Conservation (phyloP, 495 filamentous ascomycete genomes). For the Hypoxylon rickii region DNA sequence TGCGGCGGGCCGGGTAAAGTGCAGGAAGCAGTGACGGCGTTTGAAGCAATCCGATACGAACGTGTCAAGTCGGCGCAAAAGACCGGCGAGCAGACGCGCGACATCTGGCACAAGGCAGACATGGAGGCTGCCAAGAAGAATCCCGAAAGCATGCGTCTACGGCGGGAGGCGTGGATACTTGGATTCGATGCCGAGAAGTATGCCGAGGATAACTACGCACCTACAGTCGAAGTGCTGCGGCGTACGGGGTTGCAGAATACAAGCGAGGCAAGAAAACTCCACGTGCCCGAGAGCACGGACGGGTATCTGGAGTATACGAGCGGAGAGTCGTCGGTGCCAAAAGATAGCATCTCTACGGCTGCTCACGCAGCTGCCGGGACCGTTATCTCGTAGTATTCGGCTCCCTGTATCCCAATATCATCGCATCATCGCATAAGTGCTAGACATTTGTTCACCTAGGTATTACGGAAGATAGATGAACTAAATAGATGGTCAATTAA, state of each 20-base stretch:
- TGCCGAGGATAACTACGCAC: conserved; percentile 40
- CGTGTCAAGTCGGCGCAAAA: conserved; percentile 61
- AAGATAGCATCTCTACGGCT: conserved; percentile 2
- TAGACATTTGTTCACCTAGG: too few species aligned
- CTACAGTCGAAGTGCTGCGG: conserved; percentile 25
- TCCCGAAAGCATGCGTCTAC: conserved; percentile 59
- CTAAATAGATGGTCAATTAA: too few species aligned
- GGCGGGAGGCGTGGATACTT: conserved; percentile 63
- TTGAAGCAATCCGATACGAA: conserved; percentile 57
- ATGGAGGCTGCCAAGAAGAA: conserved; percentile 61
- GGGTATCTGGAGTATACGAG: conserved; percentile 31
- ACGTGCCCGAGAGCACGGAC: conserved; percentile 26
- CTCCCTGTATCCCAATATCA: too few species aligned
- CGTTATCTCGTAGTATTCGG: conserved; percentile 20
- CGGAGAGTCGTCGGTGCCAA: neutral
- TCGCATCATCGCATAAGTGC: too few species aligned
- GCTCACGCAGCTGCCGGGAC: conserved; percentile 15
- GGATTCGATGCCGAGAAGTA: conserved; percentile 66
- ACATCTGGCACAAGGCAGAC: conserved; percentile 66
- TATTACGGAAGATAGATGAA: too few species aligned
- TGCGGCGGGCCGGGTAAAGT: conserved; percentile 47
- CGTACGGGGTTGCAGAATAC: conserved; percentile 24
- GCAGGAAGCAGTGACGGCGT: conserved; percentile 50
- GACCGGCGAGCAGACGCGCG: conserved; percentile 60
- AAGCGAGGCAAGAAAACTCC: conserved; percentile 20